Evolutionary conservation across 176 grass and related monocot species (phyloP).

Genomic region (Themeda triandra): DNA sequence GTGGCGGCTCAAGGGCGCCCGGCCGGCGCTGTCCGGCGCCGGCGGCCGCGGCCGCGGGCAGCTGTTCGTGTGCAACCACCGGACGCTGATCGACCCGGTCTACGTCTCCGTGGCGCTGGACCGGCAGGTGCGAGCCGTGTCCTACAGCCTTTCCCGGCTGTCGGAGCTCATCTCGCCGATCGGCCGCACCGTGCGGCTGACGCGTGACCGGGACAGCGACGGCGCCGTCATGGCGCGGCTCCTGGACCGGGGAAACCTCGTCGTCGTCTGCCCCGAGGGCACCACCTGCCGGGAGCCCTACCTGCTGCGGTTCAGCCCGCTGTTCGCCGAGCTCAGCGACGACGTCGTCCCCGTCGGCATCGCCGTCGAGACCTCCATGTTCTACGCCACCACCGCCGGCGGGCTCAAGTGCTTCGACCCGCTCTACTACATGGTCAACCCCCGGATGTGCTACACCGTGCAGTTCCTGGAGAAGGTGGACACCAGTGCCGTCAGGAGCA

Average conservation of each 20-base stretch:
- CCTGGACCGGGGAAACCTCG: conserved; percentile 32
- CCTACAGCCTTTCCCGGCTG: conserved; percentile 60
- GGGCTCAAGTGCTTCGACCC: conserved; percentile 73
- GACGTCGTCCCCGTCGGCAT: conserved; percentile 58
- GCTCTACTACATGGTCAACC: conserved; percentile 62
- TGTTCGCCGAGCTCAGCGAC: conserved; percentile 63
- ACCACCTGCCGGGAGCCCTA: conserved; percentile 79
- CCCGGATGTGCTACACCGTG: conserved; percentile 47
- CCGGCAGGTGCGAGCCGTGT: conserved; percentile 46
- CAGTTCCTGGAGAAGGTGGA: conserved; percentile 51
- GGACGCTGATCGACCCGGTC: conserved; percentile 71
- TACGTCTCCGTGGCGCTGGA: conserved; percentile 59
- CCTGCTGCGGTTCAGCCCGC: conserved; percentile 70
- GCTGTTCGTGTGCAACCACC: conserved; percentile 82
- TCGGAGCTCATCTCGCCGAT: conserved; percentile 64
- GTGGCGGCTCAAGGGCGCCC: conserved; percentile 34
- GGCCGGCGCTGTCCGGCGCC: background rate
- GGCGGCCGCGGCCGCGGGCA: background rate
- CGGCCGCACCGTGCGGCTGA: conserved; percentile 44
- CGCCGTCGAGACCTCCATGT: conserved; percentile 53
- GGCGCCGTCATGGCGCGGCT: conserved; percentile 29
- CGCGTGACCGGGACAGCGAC: conserved; percentile 36
- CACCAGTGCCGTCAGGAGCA: background rate
- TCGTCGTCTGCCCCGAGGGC: conserved; percentile 72
- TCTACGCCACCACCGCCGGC: conserved; percentile 66